Evolutionary conservation across 345 rosid species (phyloP).

Genomic region (Lepidium africanum): DNA sequence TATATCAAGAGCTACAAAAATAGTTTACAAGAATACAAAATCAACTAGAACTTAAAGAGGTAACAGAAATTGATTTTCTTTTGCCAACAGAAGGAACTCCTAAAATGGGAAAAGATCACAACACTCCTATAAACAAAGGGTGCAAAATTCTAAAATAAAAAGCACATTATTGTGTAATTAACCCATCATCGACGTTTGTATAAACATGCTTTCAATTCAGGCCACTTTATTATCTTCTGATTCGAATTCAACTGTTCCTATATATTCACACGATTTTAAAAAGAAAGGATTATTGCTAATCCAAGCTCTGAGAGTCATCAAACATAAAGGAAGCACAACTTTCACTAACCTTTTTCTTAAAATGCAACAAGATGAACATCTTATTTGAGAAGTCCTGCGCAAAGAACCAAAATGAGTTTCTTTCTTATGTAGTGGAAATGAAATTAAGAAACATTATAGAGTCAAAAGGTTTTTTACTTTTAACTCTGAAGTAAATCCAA

Average conservation of each 20-base stretch:
- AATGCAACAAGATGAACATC: conserved; percentile 76
- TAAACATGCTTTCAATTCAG: conserved; percentile 82
- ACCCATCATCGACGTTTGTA: conserved; percentile 74
- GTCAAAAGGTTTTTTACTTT: conserved; percentile 35
- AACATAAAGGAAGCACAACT: not conserved
- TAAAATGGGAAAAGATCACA: too few relatives aligned
- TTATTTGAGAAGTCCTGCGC: conserved; percentile 80
- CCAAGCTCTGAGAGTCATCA: not conserved
- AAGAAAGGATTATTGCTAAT: not conserved
- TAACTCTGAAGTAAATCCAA: conserved; percentile 51
- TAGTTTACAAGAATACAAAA: too few relatives aligned
- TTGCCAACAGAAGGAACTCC: too few relatives aligned
- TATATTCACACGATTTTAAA: conserved; percentile 3
- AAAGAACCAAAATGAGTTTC: not conserved
- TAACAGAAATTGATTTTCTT: too few relatives aligned
- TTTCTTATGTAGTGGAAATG: not conserved
- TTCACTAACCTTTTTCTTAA: conserved; percentile 65
- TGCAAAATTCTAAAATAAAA: not conserved
- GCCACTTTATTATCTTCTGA: conserved; percentile 61
- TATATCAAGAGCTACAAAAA: too few relatives aligned
- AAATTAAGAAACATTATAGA: not conserved
- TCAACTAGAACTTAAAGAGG: too few relatives aligned
- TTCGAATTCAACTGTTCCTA: conserved; percentile 50
- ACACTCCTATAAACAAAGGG: not conserved
- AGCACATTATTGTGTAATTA: not conserved